A percentile compares a stretch with the other conserved stretches of the same genome.
These are phyloP conservation scores for Insectozyma bohioensis DNA, from an alignment of 1,139 yeast genomes.

Conservation along the genomic window DNA sequence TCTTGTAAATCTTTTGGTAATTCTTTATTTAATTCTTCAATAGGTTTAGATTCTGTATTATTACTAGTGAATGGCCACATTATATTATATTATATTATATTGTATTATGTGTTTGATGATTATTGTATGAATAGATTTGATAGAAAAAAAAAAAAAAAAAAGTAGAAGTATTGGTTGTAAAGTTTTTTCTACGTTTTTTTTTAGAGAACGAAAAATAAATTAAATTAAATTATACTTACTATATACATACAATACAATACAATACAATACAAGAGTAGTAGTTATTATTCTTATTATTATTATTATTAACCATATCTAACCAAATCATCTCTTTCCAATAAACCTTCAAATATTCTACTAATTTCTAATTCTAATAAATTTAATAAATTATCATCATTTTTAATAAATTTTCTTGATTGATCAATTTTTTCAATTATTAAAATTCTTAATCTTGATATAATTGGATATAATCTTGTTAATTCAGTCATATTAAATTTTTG, in stretches of 20 bases:
- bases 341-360: constrained; percentile 41
- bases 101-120: too few relatives aligned
- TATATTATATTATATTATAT: too few relatives aligned
- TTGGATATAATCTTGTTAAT: constrained; percentile 45
- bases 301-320: too few relatives aligned
- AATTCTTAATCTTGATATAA: constrained; percentile 46
- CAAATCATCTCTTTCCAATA: constrained; percentile 24
- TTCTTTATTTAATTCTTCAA: constrained; percentile 30
- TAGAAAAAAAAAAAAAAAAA: neutral
- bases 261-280: too few relatives aligned
- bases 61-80: constrained; percentile 27
- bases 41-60: constrained; percentile 16
- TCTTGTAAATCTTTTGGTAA: constrained; percentile 30
- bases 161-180: neutral
- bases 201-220: neutral
- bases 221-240: neutral
- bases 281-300: too few relatives aligned
- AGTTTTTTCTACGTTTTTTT: neutral
- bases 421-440: constrained; percentile 27
- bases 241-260: too few relatives aligned
- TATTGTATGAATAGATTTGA: too few relatives aligned
- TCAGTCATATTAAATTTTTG: constrained; percentile 42
- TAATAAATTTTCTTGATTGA: constrained; percentile 13
- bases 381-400: constrained; percentile 16
- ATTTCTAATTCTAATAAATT: constrained; percentile 33